Conservation (phyloP, 1,284 basidiomycete species). For the Ceratobasidium sp. region DNA sequence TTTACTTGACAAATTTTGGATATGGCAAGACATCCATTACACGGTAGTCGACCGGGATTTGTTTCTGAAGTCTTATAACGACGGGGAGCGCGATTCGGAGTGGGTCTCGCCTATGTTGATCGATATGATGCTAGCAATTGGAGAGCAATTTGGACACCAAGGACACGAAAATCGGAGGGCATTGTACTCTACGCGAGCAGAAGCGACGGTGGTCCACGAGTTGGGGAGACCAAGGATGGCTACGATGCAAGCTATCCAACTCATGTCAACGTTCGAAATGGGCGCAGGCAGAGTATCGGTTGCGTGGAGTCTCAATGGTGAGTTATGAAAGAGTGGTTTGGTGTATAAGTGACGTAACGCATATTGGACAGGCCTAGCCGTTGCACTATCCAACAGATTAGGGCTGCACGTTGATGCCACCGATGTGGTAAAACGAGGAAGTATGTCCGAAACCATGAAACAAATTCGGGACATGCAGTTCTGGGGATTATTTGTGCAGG, state of each 20-base stretch:
- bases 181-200: slow-evolving; percentile 16
- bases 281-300: slow-evolving; percentile 12
- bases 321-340: not conserved
- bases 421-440: slow-evolving; percentile 24
- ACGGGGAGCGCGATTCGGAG: slow-evolving; percentile 37
- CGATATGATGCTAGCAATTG: slow-evolving; percentile 41
- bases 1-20: slow-evolving; percentile 28
- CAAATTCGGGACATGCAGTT: slow-evolving; percentile 15
- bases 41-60: slow-evolving; percentile 17
- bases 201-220: slow-evolving; percentile 9
- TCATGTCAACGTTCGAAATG: slow-evolving; percentile 31
- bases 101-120: slow-evolving; percentile 42
- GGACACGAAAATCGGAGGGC: not conserved
- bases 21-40: slow-evolving; percentile 30
- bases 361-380: slow-evolving; percentile 15
- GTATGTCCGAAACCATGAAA: slow-evolving; percentile 23
- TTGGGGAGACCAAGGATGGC: slow-evolving; percentile 32
- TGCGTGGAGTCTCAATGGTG: slow-evolving; percentile 39
- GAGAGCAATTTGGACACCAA: slow-evolving; percentile 22
- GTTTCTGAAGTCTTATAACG: slow-evolving; percentile 24
- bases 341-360: not conserved
- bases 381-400: slow-evolving; percentile 33
- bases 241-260: slow-evolving; percentile 39
- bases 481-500: slow-evolving; percentile 24
- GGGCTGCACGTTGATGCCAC: slow-evolving; percentile 40